Base-by-base conservation (phyloP, 192 early-diverging fungal species). In the Coemansia sp. region DNA sequence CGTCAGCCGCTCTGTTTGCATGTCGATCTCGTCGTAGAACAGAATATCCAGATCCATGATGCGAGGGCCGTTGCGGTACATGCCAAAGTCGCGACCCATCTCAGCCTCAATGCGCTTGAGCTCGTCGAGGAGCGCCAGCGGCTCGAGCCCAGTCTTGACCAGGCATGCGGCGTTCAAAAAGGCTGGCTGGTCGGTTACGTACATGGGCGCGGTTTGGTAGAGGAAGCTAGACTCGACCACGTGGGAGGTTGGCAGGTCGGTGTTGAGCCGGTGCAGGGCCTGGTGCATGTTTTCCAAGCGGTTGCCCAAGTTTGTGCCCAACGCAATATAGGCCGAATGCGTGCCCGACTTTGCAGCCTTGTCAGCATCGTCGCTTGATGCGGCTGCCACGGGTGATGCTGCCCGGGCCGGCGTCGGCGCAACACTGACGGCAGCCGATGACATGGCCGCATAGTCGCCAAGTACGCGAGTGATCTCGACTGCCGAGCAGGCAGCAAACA, bases 121-220 rank as follows among this genome's bases (percentile, higher is more conserved):
- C 45, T 84, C 84, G 16, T 69, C 85, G 13, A 99, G 84, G 34
- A 99, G 70, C 13, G 73, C 85, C 27, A 85, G 50, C 6, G 98
- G 96, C 29, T 82, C 75, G 61, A 98, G 84, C 49, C 75, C 75
- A 1, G 98, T 99, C 40, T 79, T 77, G 50, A 97, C 88, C 80
- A 94, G 92, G 72, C 87, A 90, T 0, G 89, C 94, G 4, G 87
- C 94, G 64, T 99, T 99, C 58, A 99, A 67, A 73, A 98, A 99
- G 40, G 78, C 69, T 3, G 94, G 90, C 71, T 99, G 98, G 39
- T 99, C 94, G 13, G 86, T 84, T 16, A 89, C 86, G 75, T 99
- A 98, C 98, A 99, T 99, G 34, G 98, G 94, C 10, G 89, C 84
- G 0, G 96, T 97, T 71, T 98, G 94, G 78, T 99, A 99, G 30